Evolutionary conservation across 495 filamentous ascomycete genomes (phyloP).

Genomic region (Parathielavia hyrcaniae): DNA sequence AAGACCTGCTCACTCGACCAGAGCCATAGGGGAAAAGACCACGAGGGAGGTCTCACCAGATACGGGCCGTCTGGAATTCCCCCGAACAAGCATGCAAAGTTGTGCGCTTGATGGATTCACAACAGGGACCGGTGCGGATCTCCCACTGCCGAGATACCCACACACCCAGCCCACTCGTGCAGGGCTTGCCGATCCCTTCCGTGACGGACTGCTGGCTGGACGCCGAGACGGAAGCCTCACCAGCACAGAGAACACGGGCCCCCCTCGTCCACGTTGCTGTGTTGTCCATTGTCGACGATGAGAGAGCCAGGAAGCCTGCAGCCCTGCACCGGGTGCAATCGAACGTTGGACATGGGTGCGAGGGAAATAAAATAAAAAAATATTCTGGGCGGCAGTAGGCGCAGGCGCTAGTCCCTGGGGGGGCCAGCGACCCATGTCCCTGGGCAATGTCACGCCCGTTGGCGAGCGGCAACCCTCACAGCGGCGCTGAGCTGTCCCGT

Average conservation of each 20-base stretch:
- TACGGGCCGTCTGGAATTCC: neutral
- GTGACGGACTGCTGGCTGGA: neutral
- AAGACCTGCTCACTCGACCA: neutral
- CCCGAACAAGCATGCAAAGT: neutral
- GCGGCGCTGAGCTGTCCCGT: conserved; percentile 2
- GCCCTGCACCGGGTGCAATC: neutral
- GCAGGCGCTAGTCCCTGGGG: neutral
- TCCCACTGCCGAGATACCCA: conserved; percentile 2
- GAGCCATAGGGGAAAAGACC: neutral
- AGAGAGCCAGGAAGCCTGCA: too few species aligned
- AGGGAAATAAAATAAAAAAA: neutral
- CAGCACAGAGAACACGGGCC: neutral
- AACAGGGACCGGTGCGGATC: neutral
- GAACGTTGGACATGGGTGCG: neutral
- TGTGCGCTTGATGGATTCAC: neutral
- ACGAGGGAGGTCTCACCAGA: neutral
- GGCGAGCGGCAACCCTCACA: neutral
- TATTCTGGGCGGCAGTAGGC: neutral
- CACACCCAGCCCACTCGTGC: neutral
- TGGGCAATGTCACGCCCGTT: neutral
- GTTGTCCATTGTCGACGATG: conserved; percentile 4
- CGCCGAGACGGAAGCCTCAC: too few species aligned
- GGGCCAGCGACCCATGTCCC: neutral
- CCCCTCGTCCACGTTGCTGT: neutral
- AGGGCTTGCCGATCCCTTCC: conserved; percentile 9